phyloP scores from a whole-genome alignment of 768 basidiomycete species.

The Trametes villosa region DNA sequence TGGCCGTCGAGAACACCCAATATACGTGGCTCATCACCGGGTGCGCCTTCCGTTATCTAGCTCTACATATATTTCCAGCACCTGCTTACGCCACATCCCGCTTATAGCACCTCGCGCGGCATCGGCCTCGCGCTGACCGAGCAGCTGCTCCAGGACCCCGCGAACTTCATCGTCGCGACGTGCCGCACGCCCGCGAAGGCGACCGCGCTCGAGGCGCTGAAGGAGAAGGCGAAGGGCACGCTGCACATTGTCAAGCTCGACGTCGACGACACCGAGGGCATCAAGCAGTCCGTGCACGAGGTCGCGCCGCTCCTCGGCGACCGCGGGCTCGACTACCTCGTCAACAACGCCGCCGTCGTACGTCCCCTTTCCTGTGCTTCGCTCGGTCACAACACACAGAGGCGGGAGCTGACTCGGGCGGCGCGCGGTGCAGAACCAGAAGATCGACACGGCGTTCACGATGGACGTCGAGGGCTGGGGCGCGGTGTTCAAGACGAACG shows the following conservation, averaged over 20 bases:
- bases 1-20: background rate
- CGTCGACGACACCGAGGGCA: slow-evolving; percentile 30
- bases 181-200: slow-evolving; percentile 35
- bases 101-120: slow-evolving; percentile 25
- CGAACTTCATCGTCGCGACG: slow-evolving; percentile 36
- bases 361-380: slow-evolving; percentile 12
- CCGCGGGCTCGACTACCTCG: slow-evolving; percentile 42
- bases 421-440: slow-evolving; percentile 24
- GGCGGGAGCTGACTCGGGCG: no score
- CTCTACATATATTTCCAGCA: background rate
- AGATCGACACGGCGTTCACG: slow-evolving; percentile 34
- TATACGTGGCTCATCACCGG: slow-evolving; percentile 15
- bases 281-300: slow-evolving; percentile 30
- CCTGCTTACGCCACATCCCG: background rate
- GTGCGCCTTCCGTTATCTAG: background rate
- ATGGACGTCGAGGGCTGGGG: slow-evolving; percentile 25
- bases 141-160: slow-evolving; percentile 28
- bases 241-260: slow-evolving; percentile 41
- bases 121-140: slow-evolving; percentile 36
- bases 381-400: no score
- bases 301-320: slow-evolving; percentile 33
- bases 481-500: slow-evolving; percentile 30
- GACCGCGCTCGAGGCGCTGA: slow-evolving; percentile 27
- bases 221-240: slow-evolving; percentile 28
- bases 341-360: slow-evolving; percentile 45